Base-by-base conservation (phyloP, 192 early-diverging fungal genomes). In the Linderina pennispora region DNA sequence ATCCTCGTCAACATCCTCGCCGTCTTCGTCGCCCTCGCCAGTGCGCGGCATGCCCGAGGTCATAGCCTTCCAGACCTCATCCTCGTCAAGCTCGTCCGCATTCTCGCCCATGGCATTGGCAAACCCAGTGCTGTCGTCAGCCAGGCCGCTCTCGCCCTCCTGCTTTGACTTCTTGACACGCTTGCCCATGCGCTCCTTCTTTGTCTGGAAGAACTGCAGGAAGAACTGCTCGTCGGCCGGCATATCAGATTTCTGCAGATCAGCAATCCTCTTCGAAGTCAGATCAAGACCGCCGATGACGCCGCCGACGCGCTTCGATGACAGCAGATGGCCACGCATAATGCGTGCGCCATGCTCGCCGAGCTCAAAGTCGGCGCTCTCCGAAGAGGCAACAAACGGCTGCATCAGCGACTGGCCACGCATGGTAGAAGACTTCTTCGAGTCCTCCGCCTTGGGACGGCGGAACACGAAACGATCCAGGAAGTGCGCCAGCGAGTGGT, bases 401-500 rank as follows among this genome's bases (percentile, higher is more conserved):
- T 73, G 68, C 77, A 53, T 70, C 46, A 71, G 72, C 52, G 64
- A 71, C 41, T 53, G 55, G 11, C 64, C 53, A 38, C 65, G 58
- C 58, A 59, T 40, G 25, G 35, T 19, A 50, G 53, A 25, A 31
- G 46, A 4, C 53, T 65, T 52, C 81, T 82, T 48, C 79, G 77
- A n/a, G 64, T 70, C 36, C n/a, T 53, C 45, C 48, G 85, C 84
- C 71, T 94, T 94, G 33, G 94, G 86, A 75, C 92, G 92, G 66
- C 91, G 90, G 74, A 83, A 94, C 19, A 96, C 88, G 78, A 98
- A 96, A 31, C 87, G 78, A 54, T 98, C 93, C 37, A 98, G 79
- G 77, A 98, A 98, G 51, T 93, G 90, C 38, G 84, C 71, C 33
- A 96, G 69, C 10, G 91, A 91, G 65, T 94, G 91, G 56, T 85